Conservation (phyloP, 768 basidiomycete genomes). For the Floccularia luteovirens region DNA sequence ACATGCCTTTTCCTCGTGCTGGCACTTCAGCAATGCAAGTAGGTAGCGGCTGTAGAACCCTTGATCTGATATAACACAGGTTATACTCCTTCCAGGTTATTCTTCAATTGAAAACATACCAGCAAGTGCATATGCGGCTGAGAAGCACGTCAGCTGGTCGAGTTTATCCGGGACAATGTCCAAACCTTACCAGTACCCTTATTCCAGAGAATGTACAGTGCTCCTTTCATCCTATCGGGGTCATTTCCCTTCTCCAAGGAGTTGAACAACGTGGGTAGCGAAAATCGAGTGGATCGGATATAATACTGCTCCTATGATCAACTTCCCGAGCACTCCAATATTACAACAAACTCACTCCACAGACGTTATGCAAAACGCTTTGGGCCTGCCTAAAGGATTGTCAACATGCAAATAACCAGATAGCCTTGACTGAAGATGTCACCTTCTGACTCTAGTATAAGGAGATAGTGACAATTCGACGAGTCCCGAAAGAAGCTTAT, state of each 20-base stretch:
- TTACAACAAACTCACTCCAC: constrained; percentile 40
- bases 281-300: constrained; percentile 61
- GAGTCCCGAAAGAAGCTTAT: constrained; percentile 57
- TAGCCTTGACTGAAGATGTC: constrained; percentile 5
- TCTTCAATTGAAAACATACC: constrained; percentile 21
- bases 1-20: constrained; percentile 78
- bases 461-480: constrained; percentile 73
- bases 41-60: constrained; percentile 50
- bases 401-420: constrained; percentile 2
- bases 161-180: constrained; percentile 1
- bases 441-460: constrained; percentile 75
- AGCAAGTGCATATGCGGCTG: constrained; percentile 62
- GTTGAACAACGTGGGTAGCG: constrained; percentile 52
- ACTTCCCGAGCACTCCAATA: constrained; percentile 6
- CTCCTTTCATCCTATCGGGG: constrained; percentile 94
- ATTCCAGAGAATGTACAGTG: constrained; percentile 72
- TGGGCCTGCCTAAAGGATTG: constrained; percentile 53
- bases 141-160: constrained; percentile 2
- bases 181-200: constrained; percentile 52
- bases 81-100: too few species aligned
- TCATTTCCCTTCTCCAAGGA: constrained; percentile 69
- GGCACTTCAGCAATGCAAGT: constrained; percentile 60
- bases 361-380: constrained; percentile 53
- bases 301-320: constrained; percentile 40
- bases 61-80: constrained; percentile 42